phyloP scores from a whole-genome alignment of 1,284 basidiomycete genomes.

The Athelia sp. region DNA sequence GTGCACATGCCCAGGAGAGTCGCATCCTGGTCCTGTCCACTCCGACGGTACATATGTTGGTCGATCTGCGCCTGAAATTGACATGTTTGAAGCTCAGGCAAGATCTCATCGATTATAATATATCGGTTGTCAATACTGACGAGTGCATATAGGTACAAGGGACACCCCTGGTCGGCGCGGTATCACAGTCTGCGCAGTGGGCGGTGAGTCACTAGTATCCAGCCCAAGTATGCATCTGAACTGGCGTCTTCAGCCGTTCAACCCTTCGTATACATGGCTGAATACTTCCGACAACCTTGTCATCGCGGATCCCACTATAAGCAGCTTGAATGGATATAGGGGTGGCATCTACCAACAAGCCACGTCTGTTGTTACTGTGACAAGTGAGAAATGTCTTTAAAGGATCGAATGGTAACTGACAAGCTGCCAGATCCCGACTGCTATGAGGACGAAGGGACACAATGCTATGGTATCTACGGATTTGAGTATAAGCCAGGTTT shows the following conservation, averaged over 20 bases:
- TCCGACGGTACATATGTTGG: slow-evolving; percentile 51
- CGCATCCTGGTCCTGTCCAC: slow-evolving; percentile 60
- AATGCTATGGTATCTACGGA: slow-evolving; percentile 53
- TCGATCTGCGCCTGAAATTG: slow-evolving; percentile 65
- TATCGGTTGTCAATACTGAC: no score
- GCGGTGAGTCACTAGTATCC: slow-evolving; percentile 1
- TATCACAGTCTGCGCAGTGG: slow-evolving; percentile 19
- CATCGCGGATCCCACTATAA: slow-evolving; percentile 37
- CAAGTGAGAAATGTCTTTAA: slow-evolving; percentile 9
- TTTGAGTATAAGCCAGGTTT: slow-evolving; percentile 48
- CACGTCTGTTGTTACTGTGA: slow-evolving; percentile 26
- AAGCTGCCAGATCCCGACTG: slow-evolving; percentile 30
- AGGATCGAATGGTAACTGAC: slow-evolving; percentile 6
- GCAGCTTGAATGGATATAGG: slow-evolving; percentile 44
- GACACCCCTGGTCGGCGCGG: slow-evolving; percentile 24
- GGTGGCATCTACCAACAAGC: slow-evolving; percentile 56
- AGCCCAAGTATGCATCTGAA: no score
- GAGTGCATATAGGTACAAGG: no score
- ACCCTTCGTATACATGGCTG: slow-evolving; percentile 6
- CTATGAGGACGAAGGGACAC: slow-evolving; percentile 33
- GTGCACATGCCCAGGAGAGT: slow-evolving; percentile 60
- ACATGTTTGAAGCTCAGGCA: slow-evolving; percentile 55
- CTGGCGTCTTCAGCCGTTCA: slow-evolving; percentile 9
- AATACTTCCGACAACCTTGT: slow-evolving; percentile 13
- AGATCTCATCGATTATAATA: no score